phyloP scores from a whole-genome alignment of 2,329 filamentous ascomycete genomes.

The Byssothecium circinans region DNA sequence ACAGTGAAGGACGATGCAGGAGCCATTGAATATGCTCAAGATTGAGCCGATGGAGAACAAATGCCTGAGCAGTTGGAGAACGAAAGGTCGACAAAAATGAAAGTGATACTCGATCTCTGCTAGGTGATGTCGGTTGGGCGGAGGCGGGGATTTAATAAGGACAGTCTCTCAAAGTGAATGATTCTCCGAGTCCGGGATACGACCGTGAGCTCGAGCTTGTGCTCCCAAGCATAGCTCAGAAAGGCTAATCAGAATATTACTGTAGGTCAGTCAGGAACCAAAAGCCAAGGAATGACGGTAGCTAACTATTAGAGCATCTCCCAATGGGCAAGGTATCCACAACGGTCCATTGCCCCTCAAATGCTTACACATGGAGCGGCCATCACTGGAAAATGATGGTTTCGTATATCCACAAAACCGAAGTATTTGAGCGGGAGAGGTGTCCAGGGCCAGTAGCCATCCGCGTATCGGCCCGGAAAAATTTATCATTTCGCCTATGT shows the following conservation, averaged over 20 bases:
- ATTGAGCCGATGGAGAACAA: background rate
- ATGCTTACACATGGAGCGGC: background rate
- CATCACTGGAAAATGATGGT: background rate
- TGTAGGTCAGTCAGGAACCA: background rate
- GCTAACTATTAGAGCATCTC: background rate
- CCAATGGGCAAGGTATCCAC: background rate
- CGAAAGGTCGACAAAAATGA: background rate
- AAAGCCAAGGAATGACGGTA: background rate
- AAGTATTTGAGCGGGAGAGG: background rate
- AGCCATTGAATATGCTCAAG: conserved; percentile 5
- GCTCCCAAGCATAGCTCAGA: background rate
- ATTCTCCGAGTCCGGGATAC: background rate
- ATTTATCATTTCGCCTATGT: background rate
- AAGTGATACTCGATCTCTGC: background rate
- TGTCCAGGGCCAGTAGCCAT: background rate
- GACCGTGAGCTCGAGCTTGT: background rate
- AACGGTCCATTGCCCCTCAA: background rate
- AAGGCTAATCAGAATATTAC: background rate
- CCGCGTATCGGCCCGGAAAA: background rate
- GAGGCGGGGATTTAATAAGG: background rate
- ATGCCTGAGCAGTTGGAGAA: background rate
- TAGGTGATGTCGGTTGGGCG: background rate
- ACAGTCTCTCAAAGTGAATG: background rate
- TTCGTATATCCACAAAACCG: background rate
- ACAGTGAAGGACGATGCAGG: conserved; percentile 8